Percentiles rank a stretch among this genome's conserved stretches.
Conservation (phyloP, 2,329 filamentous ascomycete genomes). For the Aureobasidium subglaciale region DNA sequence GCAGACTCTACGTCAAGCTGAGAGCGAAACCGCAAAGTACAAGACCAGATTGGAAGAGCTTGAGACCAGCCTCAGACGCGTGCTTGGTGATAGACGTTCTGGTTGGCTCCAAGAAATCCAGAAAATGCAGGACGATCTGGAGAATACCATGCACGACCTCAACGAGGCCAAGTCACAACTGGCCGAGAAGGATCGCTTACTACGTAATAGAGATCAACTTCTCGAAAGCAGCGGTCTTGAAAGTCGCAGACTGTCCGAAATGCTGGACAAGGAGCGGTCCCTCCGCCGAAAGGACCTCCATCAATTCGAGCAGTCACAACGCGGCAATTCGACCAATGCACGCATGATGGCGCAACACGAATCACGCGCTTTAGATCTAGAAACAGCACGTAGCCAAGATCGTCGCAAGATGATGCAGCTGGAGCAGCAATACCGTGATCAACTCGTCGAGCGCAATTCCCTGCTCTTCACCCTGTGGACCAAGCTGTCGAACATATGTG, state of each 20-base stretch:
- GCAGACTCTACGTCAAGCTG: constrained; percentile 73
- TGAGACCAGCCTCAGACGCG: constrained; percentile 79
- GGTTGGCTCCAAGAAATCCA: constrained; percentile 76
- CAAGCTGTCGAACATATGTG: constrained; percentile 75
- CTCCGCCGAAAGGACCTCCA: constrained; percentile 79
- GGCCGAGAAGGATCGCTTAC: constrained; percentile 82
- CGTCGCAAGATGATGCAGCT: constrained; percentile 67
- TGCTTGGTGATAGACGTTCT: constrained; percentile 76
- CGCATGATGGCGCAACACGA: constrained; percentile 81
- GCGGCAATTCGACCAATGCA: constrained; percentile 79
- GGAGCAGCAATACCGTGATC: constrained; percentile 76
- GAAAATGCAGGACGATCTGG: constrained; percentile 81
- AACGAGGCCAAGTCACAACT: constrained; percentile 69
- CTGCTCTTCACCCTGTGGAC: constrained; percentile 88
- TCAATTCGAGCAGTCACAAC: constrained; percentile 80
- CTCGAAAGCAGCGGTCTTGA: constrained; percentile 87
- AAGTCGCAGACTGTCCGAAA: constrained; percentile 72
- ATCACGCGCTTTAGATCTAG: constrained; percentile 75
- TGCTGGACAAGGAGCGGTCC: constrained; percentile 85
- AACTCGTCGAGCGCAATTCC: constrained; percentile 82
- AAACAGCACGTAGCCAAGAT: constrained; percentile 69
- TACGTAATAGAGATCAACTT: constrained; percentile 81
- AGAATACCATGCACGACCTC: constrained; percentile 74
- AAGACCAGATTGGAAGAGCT: constrained; percentile 85
- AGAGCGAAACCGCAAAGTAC: constrained; percentile 85